These are phyloP conservation scores for Chytriomyces sp. DNA, from an alignment of 192 early-diverging fungal genomes.

Conservation along the genomic window DNA sequence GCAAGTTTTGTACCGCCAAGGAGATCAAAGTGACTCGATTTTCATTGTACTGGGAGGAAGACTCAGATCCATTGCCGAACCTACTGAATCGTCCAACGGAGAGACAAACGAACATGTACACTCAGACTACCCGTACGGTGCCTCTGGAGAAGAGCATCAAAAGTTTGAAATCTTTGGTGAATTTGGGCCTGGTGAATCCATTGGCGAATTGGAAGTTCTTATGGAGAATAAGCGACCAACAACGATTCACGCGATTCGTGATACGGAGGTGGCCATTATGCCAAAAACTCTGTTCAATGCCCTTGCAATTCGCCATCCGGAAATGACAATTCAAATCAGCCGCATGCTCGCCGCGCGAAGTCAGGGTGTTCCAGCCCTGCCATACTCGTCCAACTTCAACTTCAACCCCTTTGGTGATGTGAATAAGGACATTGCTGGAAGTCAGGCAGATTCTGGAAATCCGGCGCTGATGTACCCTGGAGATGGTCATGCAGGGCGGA, in stretches of 20 bases:
- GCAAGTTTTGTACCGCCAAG: constrained; percentile 89
- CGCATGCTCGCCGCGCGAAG: constrained; percentile 81
- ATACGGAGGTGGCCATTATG: constrained; percentile 93
- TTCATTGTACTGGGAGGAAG: constrained; percentile 94
- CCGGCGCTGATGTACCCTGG: background rate
- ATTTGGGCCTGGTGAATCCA: constrained; percentile 92
- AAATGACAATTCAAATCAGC: constrained; percentile 89
- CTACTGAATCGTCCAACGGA: constrained; percentile 35
- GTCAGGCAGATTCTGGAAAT: background rate
- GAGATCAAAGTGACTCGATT: constrained; percentile 84
- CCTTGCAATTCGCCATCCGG: constrained; percentile 84
- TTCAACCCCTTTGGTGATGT: constrained; percentile 1
- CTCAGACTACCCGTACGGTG: background rate
- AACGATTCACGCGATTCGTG: constrained; percentile 96
- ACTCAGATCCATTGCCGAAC: constrained; percentile 81
- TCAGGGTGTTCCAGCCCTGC: background rate
- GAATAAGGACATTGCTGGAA: background rate
- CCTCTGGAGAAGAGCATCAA: constrained; percentile 3
- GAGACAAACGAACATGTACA: constrained; percentile 18
- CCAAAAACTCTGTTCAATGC: constrained; percentile 95
- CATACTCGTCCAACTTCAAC: background rate
- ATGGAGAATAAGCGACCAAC: constrained; percentile 73
- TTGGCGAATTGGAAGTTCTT: constrained; percentile 94
- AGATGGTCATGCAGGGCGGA: background rate
- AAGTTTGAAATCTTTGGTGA: constrained; percentile 83